Evolutionary conservation across 2,329 filamentous ascomycete species (phyloP), one percentile per base, ranked within the genome.

Genomic region (Penicillium sp.): DNA sequence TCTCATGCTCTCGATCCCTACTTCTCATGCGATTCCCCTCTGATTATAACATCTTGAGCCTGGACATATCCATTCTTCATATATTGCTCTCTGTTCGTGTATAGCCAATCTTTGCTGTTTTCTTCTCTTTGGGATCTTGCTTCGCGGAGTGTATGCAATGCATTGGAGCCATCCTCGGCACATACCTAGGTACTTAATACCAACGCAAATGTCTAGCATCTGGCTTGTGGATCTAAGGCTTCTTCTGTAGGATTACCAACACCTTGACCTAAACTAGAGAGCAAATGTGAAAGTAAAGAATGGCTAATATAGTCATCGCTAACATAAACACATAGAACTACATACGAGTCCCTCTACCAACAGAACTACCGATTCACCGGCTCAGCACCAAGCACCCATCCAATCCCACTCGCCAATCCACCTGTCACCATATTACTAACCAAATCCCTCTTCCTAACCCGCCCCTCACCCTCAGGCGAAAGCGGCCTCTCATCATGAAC

Each of bases 401-500:
- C 81, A 58, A 85, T 70, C 8, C 81, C 81, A 61, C 74, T 80
- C 6, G 78, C 79, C 59, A 84, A 63, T 6, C 79, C 79, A 2
- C 79, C 80, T 10, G 78, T 82, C 5, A 83, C 81, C 64, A 80
- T 80, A 66, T 75, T 83, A 48, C 80, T 80, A 39, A 84, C 79
- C 68, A 83, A 65, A 61, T 77, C 74, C 48, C 74, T 62, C 56
- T 76, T 77, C 34, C 74, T 63, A 13, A 75, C 68, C 34, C 67
- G 64, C 1, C 57, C 61, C 22, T 63, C 59, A 13, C 55, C 49
- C 6, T 54, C 60, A 49, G 42, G 57, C 51, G 34, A 56, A 34
- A 44, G 31, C 10, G 43, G 47, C 18, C 51, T 29, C 11, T 51
- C 55, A n/a, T 46, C 42, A 16, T 44, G 45, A 2, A n/a, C 46